Conservation (phyloP, 2,329 filamentous ascomycete genomes). For the Dryadomyces sulphureus region DNA sequence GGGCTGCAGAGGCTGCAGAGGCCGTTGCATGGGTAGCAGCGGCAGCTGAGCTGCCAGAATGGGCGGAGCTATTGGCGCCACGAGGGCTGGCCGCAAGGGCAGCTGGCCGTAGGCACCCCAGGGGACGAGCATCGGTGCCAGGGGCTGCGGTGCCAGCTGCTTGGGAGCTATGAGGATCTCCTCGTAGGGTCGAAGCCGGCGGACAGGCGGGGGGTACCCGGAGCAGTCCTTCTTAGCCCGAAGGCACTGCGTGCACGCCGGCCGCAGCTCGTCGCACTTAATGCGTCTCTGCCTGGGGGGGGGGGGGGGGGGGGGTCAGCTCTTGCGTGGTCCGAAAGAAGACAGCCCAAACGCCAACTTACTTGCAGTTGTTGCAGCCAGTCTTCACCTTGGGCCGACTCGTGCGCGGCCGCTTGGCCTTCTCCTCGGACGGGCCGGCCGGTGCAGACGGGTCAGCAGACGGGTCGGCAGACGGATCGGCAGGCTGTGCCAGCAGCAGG, state of each 20-base stretch:
- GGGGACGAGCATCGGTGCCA: constrained; percentile 12
- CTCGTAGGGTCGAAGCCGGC: constrained; percentile 28
- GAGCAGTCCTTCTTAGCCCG: constrained; percentile 42
- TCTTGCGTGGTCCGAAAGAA: not conserved
- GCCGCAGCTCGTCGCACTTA: constrained; percentile 51
- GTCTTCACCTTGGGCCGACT: constrained; percentile 52
- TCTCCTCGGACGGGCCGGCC: not conserved
- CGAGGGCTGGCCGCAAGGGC: constrained; percentile 9
- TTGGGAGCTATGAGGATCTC: constrained; percentile 36
- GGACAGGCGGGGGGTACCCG: constrained; percentile 45
- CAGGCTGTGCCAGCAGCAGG: too few species aligned
- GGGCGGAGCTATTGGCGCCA: too few species aligned
- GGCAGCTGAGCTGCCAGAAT: too few species aligned
- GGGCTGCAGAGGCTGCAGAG: too few species aligned
- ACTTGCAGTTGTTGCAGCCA: constrained; percentile 56
- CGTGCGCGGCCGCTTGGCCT: constrained; percentile 28
- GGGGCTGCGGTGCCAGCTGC: constrained; percentile 13
- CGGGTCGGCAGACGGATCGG: not conserved
- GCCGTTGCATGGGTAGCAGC: not conserved
- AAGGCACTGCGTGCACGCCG: constrained; percentile 44
- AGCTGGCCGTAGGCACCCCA: too few species aligned
- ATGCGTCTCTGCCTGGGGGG: constrained; percentile 38
- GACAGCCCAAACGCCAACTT: constrained; percentile 18
- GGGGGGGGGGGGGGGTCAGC: constrained; percentile 8
- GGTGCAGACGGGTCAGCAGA: not conserved